Evolutionary conservation across 1,284 basidiomycete species (phyloP).

Genomic region (Cystobasidium slooffiae): DNA sequence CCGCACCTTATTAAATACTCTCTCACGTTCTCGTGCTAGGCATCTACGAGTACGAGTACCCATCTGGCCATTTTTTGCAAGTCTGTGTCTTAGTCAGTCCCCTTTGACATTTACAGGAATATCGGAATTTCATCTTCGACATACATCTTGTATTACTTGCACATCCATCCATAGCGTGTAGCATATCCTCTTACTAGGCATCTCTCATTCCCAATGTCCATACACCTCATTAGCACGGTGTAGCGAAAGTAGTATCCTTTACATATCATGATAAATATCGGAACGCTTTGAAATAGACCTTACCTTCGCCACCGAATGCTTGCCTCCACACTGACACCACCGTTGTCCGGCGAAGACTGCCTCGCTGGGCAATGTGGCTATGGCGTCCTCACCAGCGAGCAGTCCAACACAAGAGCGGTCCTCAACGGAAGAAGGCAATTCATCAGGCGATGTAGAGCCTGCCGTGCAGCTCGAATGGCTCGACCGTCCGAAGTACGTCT

Average conservation of each 20-base stretch:
- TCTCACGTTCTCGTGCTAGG: background rate
- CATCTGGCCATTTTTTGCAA: too few relatives aligned
- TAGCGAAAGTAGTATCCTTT: too few relatives aligned
- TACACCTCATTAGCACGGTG: too few relatives aligned
- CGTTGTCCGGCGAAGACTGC: background rate
- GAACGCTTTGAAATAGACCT: background rate
- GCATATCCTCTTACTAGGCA: too few relatives aligned
- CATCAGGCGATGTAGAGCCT: background rate
- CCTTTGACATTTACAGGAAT: too few relatives aligned
- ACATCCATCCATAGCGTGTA: too few relatives aligned
- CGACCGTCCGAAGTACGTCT: constrained; percentile 51
- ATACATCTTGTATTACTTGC: too few relatives aligned
- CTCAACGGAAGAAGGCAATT: background rate
- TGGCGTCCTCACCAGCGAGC: constrained; percentile 5
- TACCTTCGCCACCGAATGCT: background rate
- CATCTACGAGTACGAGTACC: background rate
- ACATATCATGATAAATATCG: too few relatives aligned
- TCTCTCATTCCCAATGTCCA: too few relatives aligned
- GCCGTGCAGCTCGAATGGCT: constrained; percentile 34
- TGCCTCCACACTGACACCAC: background rate
- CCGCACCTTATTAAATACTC: constrained; percentile 28
- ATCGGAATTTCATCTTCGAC: too few relatives aligned
- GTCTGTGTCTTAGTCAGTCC: too few relatives aligned
- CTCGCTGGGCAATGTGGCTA: background rate
- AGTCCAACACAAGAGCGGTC: background rate